These are phyloP conservation scores for Yarrowia osloensis DNA, from an alignment of 805 yeast genomes.

Conservation along the genomic window DNA sequence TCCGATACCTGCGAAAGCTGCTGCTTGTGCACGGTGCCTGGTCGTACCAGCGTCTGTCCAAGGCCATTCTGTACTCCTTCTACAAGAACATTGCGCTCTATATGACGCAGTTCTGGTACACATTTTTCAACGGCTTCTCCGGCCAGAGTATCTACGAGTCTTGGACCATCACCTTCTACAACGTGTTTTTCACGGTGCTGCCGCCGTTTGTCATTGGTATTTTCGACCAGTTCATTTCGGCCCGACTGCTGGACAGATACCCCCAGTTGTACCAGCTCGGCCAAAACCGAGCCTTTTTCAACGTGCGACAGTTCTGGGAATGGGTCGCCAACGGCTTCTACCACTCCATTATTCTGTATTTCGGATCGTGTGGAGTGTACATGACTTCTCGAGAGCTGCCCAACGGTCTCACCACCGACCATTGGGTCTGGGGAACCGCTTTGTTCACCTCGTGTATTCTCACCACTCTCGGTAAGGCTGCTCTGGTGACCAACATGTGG, in stretches of 20 bases:
- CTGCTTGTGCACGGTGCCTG: conserved; percentile 94
- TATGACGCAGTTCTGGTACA: conserved; percentile 99
- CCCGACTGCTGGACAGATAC: conserved; percentile 83
- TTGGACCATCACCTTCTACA: conserved; percentile 96
- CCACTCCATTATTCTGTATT: conserved; percentile 83
- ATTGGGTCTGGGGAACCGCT: conserved; percentile 95
- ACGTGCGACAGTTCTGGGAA: conserved; percentile 91
- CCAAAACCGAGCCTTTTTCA: conserved; percentile 83
- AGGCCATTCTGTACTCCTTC: conserved; percentile 90
- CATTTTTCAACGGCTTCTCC: conserved; percentile 85
- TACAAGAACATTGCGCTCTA: conserved; percentile 94
- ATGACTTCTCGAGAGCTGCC: conserved; percentile 61
- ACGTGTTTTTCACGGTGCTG: conserved; percentile 87
- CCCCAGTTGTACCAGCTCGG: conserved; percentile 93
- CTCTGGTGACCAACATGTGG: conserved; percentile 88
- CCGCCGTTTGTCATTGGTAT: conserved; percentile 97
- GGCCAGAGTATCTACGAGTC: conserved; percentile 97
- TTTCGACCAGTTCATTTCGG: conserved; percentile 93
- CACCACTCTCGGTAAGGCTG: conserved; percentile 94
- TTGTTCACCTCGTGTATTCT: conserved; percentile 82
- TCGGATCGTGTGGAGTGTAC: conserved; percentile 70
- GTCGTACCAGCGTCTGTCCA: conserved; percentile 93
- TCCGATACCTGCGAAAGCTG: conserved; percentile 78
- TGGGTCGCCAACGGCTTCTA: conserved; percentile 96
- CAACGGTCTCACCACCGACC: conserved; percentile 73